phyloP scores from a whole-genome alignment of 2,329 filamentous ascomycete species.

The Microdochium trichocladiopsis region DNA sequence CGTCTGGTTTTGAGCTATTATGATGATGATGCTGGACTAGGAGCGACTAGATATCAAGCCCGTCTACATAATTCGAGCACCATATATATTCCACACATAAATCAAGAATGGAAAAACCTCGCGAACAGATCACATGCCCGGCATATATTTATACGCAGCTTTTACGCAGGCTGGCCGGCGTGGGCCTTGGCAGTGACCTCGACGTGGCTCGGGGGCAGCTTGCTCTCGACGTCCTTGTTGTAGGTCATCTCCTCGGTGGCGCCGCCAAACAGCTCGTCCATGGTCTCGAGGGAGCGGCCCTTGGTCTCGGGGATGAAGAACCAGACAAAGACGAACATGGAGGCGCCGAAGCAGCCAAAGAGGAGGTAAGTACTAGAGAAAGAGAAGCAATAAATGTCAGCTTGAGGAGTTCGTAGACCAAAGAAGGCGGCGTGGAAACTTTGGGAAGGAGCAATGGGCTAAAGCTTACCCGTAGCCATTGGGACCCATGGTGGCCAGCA shows the following conservation, averaged over 20 bases:
- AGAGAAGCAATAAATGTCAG: slow-evolving; percentile 4
- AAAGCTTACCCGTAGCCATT: slow-evolving; percentile 27
- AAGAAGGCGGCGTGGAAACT: neutral
- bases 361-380: slow-evolving; percentile 46
- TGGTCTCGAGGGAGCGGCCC: slow-evolving; percentile 44
- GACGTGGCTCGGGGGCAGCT: neutral
- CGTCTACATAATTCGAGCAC: too few species aligned
- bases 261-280: slow-evolving; percentile 52
- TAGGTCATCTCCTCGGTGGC: slow-evolving; percentile 13
- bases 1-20: too few species aligned
- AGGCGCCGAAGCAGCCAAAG: slow-evolving; percentile 54
- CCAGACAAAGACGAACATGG: slow-evolving; percentile 54
- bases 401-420: neutral
- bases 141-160: too few species aligned
- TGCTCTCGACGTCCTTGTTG: neutral
- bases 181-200: neutral
- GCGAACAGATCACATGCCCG: too few species aligned
- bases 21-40: too few species aligned
- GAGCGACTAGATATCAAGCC: too few species aligned
- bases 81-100: too few species aligned
- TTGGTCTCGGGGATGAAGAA: slow-evolving; percentile 42
- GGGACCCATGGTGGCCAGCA: slow-evolving; percentile 42
- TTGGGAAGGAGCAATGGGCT: too few species aligned
- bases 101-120: too few species aligned
- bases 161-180: neutral